Percentiles rank a stretch among this genome's conserved stretches.
Evolutionary conservation across 192 early-diverging fungal species (phyloP).

Genomic region (Gamsiella multidivaricata): DNA sequence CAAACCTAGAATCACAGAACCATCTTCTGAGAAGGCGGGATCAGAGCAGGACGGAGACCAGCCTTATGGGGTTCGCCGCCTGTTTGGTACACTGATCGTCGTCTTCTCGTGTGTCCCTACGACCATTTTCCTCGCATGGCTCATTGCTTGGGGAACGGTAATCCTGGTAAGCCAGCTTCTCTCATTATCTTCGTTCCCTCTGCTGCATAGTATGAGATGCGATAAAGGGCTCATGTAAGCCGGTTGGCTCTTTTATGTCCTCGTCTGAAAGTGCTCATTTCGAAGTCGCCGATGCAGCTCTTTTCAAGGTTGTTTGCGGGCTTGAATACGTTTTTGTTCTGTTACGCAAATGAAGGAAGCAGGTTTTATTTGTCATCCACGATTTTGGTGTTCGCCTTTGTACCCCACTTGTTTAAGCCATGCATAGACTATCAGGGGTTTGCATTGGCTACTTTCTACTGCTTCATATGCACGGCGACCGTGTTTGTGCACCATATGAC

Average conservation of each 20-base stretch:
- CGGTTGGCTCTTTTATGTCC: too few relatives aligned
- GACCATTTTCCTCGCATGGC: conserved; percentile 12
- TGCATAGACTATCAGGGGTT: neutral
- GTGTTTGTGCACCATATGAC: too few relatives aligned
- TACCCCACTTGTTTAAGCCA: neutral
- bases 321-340: neutral
- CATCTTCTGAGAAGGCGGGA: too few relatives aligned
- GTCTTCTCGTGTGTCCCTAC: conserved; percentile 11
- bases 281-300: too few relatives aligned
- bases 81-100: neutral
- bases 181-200: too few relatives aligned
- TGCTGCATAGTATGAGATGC: too few relatives aligned
- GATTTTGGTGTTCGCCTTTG: neutral
- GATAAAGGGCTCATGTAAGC: too few relatives aligned
- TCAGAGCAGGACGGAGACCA: neutral
- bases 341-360: neutral
- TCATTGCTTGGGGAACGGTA: conserved; percentile 4
- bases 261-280: too few relatives aligned
- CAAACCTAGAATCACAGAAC: too few relatives aligned
- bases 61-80: neutral
- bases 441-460: too few relatives aligned
- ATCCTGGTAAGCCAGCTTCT: conserved; percentile 24
- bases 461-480: too few relatives aligned
- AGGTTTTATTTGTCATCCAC: conserved; percentile 1
- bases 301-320: too few relatives aligned